These are phyloP conservation scores for Arachnomyces sp. DNA, from an alignment of 2,329 filamentous ascomycete species.

Conservation along the genomic window DNA sequence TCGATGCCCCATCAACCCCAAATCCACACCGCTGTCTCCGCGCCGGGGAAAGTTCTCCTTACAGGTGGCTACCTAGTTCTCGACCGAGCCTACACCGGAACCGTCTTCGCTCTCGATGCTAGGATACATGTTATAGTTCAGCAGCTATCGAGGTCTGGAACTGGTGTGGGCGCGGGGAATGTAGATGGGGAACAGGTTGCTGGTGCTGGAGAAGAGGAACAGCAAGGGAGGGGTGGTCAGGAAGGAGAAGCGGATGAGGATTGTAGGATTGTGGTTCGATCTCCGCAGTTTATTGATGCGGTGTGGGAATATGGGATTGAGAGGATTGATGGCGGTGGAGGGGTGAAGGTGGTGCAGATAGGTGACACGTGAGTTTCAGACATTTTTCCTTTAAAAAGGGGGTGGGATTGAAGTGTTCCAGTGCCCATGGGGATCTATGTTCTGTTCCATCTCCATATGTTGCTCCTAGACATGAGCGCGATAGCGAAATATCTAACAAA, in stretches of 20 bases:
- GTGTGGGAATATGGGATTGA: conserved; percentile 82
- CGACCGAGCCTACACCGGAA: conserved; percentile 74
- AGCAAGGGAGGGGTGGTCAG: conserved; percentile 5
- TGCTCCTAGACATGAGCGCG: neutral
- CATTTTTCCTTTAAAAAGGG: neutral
- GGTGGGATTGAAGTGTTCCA: no score
- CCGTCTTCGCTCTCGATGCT: conserved; percentile 58
- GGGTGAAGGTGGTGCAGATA: conserved; percentile 68
- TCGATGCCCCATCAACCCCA: conserved; percentile 9
- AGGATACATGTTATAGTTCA: conserved; percentile 56
- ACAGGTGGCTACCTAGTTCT: conserved; percentile 93
- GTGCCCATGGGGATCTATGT: no score
- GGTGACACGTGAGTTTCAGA: conserved; percentile 26
- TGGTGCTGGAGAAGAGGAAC: conserved; percentile 9
- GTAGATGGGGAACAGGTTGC: conserved; percentile 4
- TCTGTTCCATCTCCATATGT: neutral
- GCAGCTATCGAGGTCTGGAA: conserved; percentile 38
- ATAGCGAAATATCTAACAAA: conserved; percentile 1
- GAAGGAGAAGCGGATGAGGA: conserved; percentile 51
- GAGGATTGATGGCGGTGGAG: conserved; percentile 62
- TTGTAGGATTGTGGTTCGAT: conserved; percentile 73
- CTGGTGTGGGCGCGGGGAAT: conserved; percentile 8
- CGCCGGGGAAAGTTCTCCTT: conserved; percentile 91
- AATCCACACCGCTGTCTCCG: conserved; percentile 60
- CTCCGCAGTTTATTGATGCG: conserved; percentile 82